phyloP scores from a whole-genome alignment of 129 eudicot genomes.

The Tagetes patula region DNA sequence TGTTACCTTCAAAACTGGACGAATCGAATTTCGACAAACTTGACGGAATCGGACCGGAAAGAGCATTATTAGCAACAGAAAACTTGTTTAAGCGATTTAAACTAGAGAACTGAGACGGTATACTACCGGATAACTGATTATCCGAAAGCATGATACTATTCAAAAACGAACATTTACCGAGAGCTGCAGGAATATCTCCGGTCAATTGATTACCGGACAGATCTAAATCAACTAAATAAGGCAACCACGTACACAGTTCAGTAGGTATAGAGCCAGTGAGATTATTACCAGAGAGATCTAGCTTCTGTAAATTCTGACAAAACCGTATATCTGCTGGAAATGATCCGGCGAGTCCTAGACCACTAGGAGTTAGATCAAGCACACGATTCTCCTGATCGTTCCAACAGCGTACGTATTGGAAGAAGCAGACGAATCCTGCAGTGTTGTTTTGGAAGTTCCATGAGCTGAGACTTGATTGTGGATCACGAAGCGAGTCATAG shows the following conservation, averaged over 20 bases:
- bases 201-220: constrained; percentile 57
- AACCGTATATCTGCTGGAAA: constrained; percentile 42
- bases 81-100: constrained; percentile 48
- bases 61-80: constrained; percentile 59
- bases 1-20: constrained; percentile 44
- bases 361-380: constrained; percentile 34
- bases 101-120: constrained; percentile 51
- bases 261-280: constrained; percentile 62
- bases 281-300: constrained; percentile 58
- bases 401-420: constrained; percentile 66
- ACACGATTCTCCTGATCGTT: constrained; percentile 65
- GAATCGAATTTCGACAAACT: constrained; percentile 27
- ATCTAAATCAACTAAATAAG: constrained; percentile 57
- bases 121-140: constrained; percentile 52
- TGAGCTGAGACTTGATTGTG: constrained; percentile 18
- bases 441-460: constrained; percentile 58
- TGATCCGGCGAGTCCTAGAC: constrained; percentile 41
- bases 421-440: constrained; percentile 53
- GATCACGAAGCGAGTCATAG: constrained; percentile 46
- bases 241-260: constrained; percentile 62
- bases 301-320: constrained; percentile 55
- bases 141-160: constrained; percentile 37
- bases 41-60: constrained; percentile 61
- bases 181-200: constrained; percentile 59
- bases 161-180: constrained; percentile 57